phyloP scores from a whole-genome alignment of 441 rosid genomes.

The Syzygium syzygioides region DNA sequence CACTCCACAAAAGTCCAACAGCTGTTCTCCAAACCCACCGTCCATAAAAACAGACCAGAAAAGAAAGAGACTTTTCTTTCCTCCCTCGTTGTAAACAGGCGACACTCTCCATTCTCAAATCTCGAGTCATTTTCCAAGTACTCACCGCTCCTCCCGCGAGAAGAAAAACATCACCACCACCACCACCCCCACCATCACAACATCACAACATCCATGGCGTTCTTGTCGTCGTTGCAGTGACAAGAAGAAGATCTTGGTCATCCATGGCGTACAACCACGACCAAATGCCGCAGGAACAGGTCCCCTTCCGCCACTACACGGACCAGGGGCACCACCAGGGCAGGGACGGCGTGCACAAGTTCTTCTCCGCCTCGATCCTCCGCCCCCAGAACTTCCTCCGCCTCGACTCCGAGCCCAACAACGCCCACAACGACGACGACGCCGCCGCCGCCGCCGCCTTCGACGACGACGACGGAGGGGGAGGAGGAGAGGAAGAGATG shows the following conservation, averaged over 20 bases:
- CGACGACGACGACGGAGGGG: background rate
- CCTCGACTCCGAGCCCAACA: background rate
- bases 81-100: background rate
- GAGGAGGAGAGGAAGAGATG: background rate
- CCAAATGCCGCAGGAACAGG: background rate
- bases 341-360: background rate
- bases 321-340: background rate
- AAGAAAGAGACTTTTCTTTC: background rate
- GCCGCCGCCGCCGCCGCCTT: background rate
- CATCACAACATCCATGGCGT: background rate
- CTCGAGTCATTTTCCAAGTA: background rate
- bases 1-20: background rate
- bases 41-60: background rate
- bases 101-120: background rate
- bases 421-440: slow-evolving; percentile 7
- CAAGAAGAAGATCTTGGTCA: background rate
- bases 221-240: background rate
- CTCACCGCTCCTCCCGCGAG: background rate
- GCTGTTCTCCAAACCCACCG: background rate
- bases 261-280: background rate
- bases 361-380: slow-evolving; percentile 4
- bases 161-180: background rate
- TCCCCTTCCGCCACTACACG: background rate
- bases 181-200: background rate
- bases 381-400: slow-evolving; percentile 12